Base-by-base conservation (phyloP, 2,329 filamentous ascomycete genomes). In the Microcyclospora tardicrescens region DNA sequence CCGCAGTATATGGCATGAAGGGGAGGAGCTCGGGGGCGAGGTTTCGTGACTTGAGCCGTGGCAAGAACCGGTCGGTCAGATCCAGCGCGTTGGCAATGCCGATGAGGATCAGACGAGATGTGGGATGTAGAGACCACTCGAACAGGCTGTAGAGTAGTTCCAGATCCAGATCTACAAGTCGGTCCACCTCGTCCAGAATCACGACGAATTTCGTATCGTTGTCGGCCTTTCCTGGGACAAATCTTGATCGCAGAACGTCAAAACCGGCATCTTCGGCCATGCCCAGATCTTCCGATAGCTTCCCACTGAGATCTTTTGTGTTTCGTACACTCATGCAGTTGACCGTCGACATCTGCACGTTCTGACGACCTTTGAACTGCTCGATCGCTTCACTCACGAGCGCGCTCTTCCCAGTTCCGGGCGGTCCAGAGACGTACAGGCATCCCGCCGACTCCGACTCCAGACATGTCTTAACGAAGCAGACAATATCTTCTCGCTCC, bases 251-350 rank as follows among this genome's bases (percentile, higher is more conserved):
- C 32, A 96, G 63, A 28, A 73, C 70, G 5, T 75, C 69, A 39
- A 79, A 72, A 28, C 82, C 79, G 35, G 83, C 75, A 43, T 79
- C 73, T 13, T 64, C 60, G 27, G 72, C 68, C 39, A 78, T 69
- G 10, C 71, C 71, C 32, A 89, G 75, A 39, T 74, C 72, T 47
- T 84, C 78, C 10, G 89, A 63, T 13, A 98, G 66, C 14, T 80
- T 87, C 45, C 73, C 72, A 61, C 93, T 93, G 15, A 98, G 71
- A 56, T 95, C 87, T 48, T 77, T 79, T 2, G 86, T 84, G 28
- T 78, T 84, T 55, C 91, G 93, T 61, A 95, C 79, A 61, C 87
- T 94, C 79, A 95, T 95, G 63, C 91, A 98, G 59, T 98, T 98
- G 68, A 98, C 73, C 55, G 87, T 89, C 2, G 79, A 78, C 38